These are phyloP conservation scores for Cercospora janseana DNA, from an alignment of 2,329 filamentous ascomycete species.

Conservation along the genomic window DNA sequence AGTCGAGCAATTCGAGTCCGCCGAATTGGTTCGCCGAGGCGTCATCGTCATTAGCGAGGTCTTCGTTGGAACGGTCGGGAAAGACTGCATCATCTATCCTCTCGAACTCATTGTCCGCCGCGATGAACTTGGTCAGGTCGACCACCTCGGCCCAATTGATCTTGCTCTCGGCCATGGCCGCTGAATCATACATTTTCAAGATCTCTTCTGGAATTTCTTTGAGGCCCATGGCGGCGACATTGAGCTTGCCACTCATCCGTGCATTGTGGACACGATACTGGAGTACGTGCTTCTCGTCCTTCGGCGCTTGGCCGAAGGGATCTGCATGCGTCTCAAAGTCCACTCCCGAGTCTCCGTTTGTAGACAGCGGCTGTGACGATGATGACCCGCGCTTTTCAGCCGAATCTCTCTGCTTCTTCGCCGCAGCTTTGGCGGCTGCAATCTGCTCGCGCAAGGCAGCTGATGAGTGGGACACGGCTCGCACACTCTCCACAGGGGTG, in stretches of 20 bases:
- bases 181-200: slow-evolving; percentile 83
- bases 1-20: slow-evolving; percentile 73
- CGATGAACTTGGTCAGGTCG: slow-evolving; percentile 78
- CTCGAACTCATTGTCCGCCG: slow-evolving; percentile 85
- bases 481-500: slow-evolving; percentile 18
- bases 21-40: slow-evolving; percentile 73
- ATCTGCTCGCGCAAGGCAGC: slow-evolving; percentile 83
- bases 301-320: slow-evolving; percentile 68
- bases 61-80: slow-evolving; percentile 61
- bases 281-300: slow-evolving; percentile 65
- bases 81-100: slow-evolving; percentile 71
- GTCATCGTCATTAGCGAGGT: slow-evolving; percentile 64
- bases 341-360: slow-evolving; percentile 39
- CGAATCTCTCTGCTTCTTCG: slow-evolving; percentile 38
- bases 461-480: slow-evolving; percentile 57
- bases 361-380: slow-evolving; percentile 16
- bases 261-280: slow-evolving; percentile 70
- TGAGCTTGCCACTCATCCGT: slow-evolving; percentile 74
- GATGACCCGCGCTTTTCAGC: slow-evolving; percentile 26
- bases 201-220: slow-evolving; percentile 79
- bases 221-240: slow-evolving; percentile 81
- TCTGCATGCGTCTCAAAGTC: slow-evolving; percentile 62
- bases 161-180: slow-evolving; percentile 61
- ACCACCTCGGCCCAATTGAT: slow-evolving; percentile 88
- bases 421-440: slow-evolving; percentile 84